Evolutionary conservation across 2,329 filamentous ascomycete genomes (phyloP), one percentile per base, ranked within the genome.

Genomic region (Aspergillus costaricaensis): DNA sequence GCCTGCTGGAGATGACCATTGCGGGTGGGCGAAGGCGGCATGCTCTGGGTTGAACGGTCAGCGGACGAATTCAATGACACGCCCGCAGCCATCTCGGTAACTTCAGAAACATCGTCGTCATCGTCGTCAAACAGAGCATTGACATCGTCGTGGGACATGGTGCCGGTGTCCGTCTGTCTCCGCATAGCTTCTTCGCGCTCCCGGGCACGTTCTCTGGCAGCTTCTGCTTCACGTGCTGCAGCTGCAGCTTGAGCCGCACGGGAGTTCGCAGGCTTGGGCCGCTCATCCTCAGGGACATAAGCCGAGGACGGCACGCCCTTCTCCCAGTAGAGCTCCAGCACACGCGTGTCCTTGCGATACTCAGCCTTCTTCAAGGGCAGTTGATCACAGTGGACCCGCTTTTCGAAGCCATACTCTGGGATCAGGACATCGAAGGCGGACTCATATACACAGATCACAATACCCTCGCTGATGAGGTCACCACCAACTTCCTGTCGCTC

Each of bases 241-340:
- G 89, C 90, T 55, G 88, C 86, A 55, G 91, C 90, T 70, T 91
- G 91, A 44, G 86, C 88, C 59, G 89, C 86, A 65, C 91, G 87
- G 69, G 91, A 86, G 62, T 89, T 90, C 10, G 86, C 88, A 54
- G 90, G 88, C 83, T 95, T 96, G 57, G 93, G 93, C 59, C 93
- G 90, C 81, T 99, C 95, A 74, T 99, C 95, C 74, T 99, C 95
- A 2, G 95, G 95, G 55, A 99, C 89, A 70, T 96, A 99, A 2
- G 93, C 91, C 47, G 94, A 97, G 64, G 93, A 98, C 27, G 94
- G 92, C 7, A 98, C 92, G 50, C 95, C 95, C 86, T 98, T 99
- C 87, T 99, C 95, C 95, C 95, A 99, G 83, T 97, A 99, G 15
- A 99, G 85, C 79, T 99, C 95, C 50, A 99, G 84, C 30, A 98